These are phyloP conservation scores for Pyrenophora teres DNA, from an alignment of 2,329 filamentous ascomycete genomes.

Conservation along the genomic window DNA sequence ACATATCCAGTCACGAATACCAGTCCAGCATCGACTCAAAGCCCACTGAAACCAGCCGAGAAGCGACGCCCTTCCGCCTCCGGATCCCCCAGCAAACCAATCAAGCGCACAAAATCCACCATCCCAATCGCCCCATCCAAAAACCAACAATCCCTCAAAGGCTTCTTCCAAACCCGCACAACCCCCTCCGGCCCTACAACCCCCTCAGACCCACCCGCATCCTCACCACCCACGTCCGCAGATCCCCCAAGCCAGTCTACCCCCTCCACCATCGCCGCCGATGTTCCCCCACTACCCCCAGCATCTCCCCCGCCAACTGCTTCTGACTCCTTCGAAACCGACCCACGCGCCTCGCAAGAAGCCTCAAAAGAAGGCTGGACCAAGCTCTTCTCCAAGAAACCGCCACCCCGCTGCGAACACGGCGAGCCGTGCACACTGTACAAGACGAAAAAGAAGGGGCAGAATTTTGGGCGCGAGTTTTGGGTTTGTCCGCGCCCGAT, in stretches of 20 bases:
- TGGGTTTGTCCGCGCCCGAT: constrained; percentile 74
- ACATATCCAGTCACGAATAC: constrained; percentile 8
- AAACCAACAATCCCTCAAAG: constrained; percentile 69
- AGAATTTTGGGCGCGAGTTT: constrained; percentile 73
- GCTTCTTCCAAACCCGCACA: constrained; percentile 67
- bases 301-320: not conserved
- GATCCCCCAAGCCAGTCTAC: constrained; percentile 5
- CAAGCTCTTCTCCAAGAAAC: constrained; percentile 76
- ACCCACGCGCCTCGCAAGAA: constrained; percentile 59
- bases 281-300: constrained; percentile 2
- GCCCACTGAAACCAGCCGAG: constrained; percentile 32
- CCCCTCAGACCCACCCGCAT: constrained; percentile 5
- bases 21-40: constrained; percentile 6
- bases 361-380: constrained; percentile 78
- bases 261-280: not conserved
- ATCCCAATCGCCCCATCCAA: constrained; percentile 24
- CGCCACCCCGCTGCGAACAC: constrained; percentile 82
- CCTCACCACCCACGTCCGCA: constrained; percentile 4
- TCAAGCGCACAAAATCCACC: constrained; percentile 59
- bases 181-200: constrained; percentile 14
- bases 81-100: constrained; percentile 24
- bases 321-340: constrained; percentile 18
- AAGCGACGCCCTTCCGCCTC: constrained; percentile 37
- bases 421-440: constrained; percentile 82
- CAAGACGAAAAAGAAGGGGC: constrained; percentile 84